phyloP scores from a whole-genome alignment of 257 asterid genomes.

The Eustoma russellianum region DNA sequence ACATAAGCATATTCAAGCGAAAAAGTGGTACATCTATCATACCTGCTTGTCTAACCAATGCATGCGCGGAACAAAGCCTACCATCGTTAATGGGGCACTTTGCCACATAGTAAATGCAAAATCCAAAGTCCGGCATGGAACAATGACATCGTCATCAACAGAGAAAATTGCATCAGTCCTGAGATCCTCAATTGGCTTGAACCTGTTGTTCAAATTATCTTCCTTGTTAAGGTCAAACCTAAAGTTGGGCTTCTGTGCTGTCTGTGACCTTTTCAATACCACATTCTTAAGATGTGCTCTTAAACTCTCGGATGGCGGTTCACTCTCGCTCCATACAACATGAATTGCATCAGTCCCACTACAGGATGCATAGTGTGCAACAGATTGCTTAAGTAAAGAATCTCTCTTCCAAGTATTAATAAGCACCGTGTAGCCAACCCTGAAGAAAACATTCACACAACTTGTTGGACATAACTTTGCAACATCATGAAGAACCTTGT shows the following conservation, averaged over 20 bases:
- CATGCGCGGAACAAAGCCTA: slow-evolving; percentile 62
- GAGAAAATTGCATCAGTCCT: slow-evolving; percentile 58
- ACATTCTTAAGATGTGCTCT: slow-evolving; percentile 29
- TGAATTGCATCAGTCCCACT: slow-evolving; percentile 46
- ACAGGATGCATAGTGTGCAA: slow-evolving; percentile 63
- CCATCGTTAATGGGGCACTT: slow-evolving; percentile 56
- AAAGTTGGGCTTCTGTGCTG: slow-evolving; percentile 40
- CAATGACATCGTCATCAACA: slow-evolving; percentile 53
- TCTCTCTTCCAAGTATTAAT: slow-evolving; percentile 61
- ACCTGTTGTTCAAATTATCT: slow-evolving; percentile 52
- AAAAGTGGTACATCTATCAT: slow-evolving; percentile 10
- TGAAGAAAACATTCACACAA: too few relatives aligned
- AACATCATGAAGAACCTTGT: too few relatives aligned
- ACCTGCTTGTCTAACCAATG: slow-evolving; percentile 55
- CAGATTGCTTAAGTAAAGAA: slow-evolving; percentile 50
- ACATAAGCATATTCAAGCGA: background rate
- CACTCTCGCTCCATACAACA: slow-evolving; percentile 50
- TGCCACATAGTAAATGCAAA: slow-evolving; percentile 56
- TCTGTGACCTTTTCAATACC: slow-evolving; percentile 31
- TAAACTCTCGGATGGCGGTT: slow-evolving; percentile 38
- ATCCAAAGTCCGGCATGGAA: slow-evolving; percentile 51
- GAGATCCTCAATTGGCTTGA: slow-evolving; percentile 45
- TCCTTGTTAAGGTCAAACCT: slow-evolving; percentile 48
- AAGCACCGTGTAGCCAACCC: slow-evolving; percentile 60
- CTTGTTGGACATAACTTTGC: too few relatives aligned